These are phyloP conservation scores for Xylaria grammica DNA, from an alignment of 495 filamentous ascomycete species.

Conservation along the genomic window DNA sequence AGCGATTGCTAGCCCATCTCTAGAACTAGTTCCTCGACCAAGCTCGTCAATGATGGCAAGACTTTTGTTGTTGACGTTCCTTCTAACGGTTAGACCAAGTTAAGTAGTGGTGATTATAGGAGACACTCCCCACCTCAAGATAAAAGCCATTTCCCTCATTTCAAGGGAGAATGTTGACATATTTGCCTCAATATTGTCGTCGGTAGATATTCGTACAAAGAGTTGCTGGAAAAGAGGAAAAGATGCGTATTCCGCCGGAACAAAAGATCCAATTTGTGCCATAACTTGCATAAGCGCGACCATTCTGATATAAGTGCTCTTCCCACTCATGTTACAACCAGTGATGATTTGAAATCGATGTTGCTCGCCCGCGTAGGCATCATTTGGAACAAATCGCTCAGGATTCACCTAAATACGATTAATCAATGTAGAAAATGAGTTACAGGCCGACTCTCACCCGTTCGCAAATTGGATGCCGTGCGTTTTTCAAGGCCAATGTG, in stretches of 20 bases:
- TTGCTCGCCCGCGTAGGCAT: slow-evolving; percentile 79
- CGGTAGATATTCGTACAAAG: slow-evolving; percentile 83
- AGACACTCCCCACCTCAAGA: slow-evolving; percentile 63
- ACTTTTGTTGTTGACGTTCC: slow-evolving; percentile 74
- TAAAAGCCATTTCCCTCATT: slow-evolving; percentile 95
- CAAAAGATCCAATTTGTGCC: slow-evolving; percentile 91
- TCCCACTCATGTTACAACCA: slow-evolving; percentile 99
- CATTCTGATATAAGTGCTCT: slow-evolving; percentile 90
- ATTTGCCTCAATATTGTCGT: slow-evolving; percentile 90
- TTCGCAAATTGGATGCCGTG: slow-evolving; percentile 85
- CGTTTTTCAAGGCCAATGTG: slow-evolving; percentile 78
- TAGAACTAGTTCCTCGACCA: slow-evolving; percentile 86
- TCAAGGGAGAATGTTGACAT: slow-evolving; percentile 92
- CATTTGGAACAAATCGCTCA: slow-evolving; percentile 79
- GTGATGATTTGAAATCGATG: slow-evolving; percentile 91
- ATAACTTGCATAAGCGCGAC: slow-evolving; percentile 86
- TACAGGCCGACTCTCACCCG: slow-evolving; percentile 56
- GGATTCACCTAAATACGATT: slow-evolving; percentile 31
- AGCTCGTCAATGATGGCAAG: slow-evolving; percentile 92
- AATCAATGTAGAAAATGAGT: background rate
- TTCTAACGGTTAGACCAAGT: slow-evolving; percentile 31
- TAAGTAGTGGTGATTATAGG: slow-evolving; percentile 31
- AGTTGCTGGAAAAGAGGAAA: slow-evolving; percentile 82
- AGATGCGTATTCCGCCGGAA: slow-evolving; percentile 82
- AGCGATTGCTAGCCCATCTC: slow-evolving; percentile 89